These are phyloP conservation scores for Pisolithus sp. DNA, from an alignment of 768 basidiomycete genomes.

Conservation along the genomic window DNA sequence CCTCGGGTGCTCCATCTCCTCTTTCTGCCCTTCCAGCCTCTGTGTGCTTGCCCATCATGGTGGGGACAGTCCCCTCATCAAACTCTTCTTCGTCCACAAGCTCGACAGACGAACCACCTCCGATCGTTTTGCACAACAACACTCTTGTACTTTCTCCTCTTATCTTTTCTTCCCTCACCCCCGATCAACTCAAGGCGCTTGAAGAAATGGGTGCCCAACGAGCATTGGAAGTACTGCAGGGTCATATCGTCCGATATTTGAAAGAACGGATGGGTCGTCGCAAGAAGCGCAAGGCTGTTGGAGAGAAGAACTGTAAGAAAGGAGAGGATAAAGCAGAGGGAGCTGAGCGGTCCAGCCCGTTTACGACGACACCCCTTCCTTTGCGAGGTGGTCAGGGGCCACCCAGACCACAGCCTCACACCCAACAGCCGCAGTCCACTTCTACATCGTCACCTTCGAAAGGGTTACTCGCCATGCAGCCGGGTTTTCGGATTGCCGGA, in stretches of 20 bases:
- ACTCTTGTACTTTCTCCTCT: slow-evolving; percentile 78
- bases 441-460: neutral
- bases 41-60: slow-evolving; percentile 70
- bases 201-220: slow-evolving; percentile 78
- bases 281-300: slow-evolving; percentile 34
- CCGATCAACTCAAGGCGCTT: slow-evolving; percentile 66
- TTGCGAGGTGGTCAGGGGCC: slow-evolving; percentile 13
- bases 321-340: slow-evolving; percentile 33
- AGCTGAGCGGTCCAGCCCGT: slow-evolving; percentile 28
- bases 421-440: neutral
- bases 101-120: slow-evolving; percentile 38
- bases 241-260: slow-evolving; percentile 77
- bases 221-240: slow-evolving; percentile 75
- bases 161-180: slow-evolving; percentile 73
- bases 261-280: slow-evolving; percentile 58
- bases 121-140: slow-evolving; percentile 81
- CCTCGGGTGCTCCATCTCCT: slow-evolving; percentile 12
- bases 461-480: neutral
- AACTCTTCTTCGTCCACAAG: slow-evolving; percentile 39
- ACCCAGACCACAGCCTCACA: neutral
- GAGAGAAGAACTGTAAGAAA: slow-evolving; percentile 35
- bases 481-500: slow-evolving; percentile 10
- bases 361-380: slow-evolving; percentile 41
- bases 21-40: slow-evolving; percentile 28
- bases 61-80: slow-evolving; percentile 64